Conservation (phyloP, 2,329 filamentous ascomycete species). For the Tetracladium maxilliforme region DNA sequence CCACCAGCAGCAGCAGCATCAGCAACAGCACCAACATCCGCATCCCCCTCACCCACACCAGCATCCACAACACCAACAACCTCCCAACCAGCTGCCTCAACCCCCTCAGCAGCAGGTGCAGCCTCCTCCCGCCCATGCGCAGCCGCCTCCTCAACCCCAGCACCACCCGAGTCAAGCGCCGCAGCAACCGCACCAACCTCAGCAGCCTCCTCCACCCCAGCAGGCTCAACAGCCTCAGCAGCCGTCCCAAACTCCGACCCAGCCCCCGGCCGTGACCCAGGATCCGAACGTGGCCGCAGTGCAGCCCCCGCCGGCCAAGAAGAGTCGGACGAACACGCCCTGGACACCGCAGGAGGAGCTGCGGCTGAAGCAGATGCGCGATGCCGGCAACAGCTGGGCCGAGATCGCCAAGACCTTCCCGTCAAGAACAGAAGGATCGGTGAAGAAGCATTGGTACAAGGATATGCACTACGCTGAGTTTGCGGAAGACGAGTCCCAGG, state of each 20-base stretch:
- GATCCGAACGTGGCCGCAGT: constrained; percentile 16
- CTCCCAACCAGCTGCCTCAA: too few species aligned
- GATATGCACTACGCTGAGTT: constrained; percentile 99
- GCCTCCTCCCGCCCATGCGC: too few species aligned
- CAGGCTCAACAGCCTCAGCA: constrained; percentile 18
- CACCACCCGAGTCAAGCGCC: constrained; percentile 10
- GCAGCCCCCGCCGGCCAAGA: constrained; percentile 58
- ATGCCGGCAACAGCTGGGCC: constrained; percentile 87
- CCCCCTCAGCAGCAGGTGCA: too few species aligned
- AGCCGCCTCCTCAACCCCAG: too few species aligned
- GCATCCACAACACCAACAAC: too few species aligned
- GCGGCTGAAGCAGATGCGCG: constrained; percentile 84
- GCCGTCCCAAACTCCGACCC: constrained; percentile 16
- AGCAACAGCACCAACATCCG: too few species aligned
- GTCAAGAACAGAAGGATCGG: constrained; percentile 83
- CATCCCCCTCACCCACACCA: too few species aligned
- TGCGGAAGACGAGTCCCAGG: constrained; percentile 82
- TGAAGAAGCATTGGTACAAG: constrained; percentile 99
- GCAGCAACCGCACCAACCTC: constrained; percentile 9
- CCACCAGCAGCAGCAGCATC: too few species aligned
- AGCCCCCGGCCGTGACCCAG: constrained; percentile 16
- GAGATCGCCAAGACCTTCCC: constrained; percentile 98
- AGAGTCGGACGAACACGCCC: constrained; percentile 94
- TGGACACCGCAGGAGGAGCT: constrained; percentile 95
- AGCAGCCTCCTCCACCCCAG: constrained; percentile 15